Evolutionary conservation across 768 basidiomycete species (phyloP), one percentile per base, ranked within the genome.

Genomic region (Suillus subaureus): DNA sequence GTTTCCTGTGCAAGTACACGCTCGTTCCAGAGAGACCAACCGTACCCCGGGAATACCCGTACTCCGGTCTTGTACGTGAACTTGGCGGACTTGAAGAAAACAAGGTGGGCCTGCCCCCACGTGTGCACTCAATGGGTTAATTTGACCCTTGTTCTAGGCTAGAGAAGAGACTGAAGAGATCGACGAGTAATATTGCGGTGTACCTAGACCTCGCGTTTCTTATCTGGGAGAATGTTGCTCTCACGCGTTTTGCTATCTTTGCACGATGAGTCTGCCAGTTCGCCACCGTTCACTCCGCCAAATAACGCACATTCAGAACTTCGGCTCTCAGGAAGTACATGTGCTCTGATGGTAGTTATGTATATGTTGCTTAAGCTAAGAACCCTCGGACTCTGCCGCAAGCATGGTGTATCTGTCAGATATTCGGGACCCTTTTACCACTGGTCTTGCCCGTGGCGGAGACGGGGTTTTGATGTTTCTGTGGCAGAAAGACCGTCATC

Each of bases 1-100:
- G 87, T 4, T 81, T 87, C 62, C 66, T 87, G 52, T 82, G 86
- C 70, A 89, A 87, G 64, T 82, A 83, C 49, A 77, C 75, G 23
- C 75, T 89, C 33, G 75, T 85, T 3, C 90, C 87, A 16, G 88
- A 89, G 35, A 79, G 84, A 11, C 90, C 90, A 28, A 85, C 85
- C 16, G 79, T 90, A 6, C 89, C 87, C 18, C 88, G 93, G 58
- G 83, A 91, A 69, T 95, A 92, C 71, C 93, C 93, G 2, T 93
- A 82, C 72, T 82, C 83, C 61, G 93, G 93, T 8, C 82, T 95
- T 40, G 86, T 89, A 42, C 83, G 77, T 64, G 93, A 94, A 75
- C 84, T 95, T 11, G 93, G 93, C 23, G 92, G 93, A 15, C 68
- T 90, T 64, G 87, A 91, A 68, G 89, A 85, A 70, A 93, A 91